Base-by-base conservation (phyloP, 768 basidiomycete species). In the Leucosporidium yakuticum region DNA sequence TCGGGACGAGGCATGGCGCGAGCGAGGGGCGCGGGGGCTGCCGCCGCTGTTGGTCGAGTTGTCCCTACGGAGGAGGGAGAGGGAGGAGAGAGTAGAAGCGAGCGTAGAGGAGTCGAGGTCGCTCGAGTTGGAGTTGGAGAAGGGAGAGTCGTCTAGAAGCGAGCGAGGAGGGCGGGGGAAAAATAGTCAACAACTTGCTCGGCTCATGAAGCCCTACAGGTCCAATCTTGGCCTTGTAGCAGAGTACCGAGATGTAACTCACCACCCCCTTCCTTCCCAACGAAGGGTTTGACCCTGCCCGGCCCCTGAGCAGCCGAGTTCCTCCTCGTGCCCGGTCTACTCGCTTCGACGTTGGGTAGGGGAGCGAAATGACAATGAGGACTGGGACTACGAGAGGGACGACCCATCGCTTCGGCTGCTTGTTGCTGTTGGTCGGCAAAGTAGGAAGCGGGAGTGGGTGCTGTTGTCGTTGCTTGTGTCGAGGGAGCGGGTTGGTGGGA, bases 361-460 rank as follows among this genome's bases (percentile, higher is more conserved):
- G 71, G 71, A 9, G 71, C 71, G 55, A 72, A 72, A 56, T 72
- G 67, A 47, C 71, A 72, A 51, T 72, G 71, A 20, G 66, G 68
- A 48, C 54, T 61, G 6, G 70, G 15, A 23, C 55, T 57, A 31
- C 55, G 19, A 19, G 55, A 57, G 12, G 50, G 50, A n/a, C 50
- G 50, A 3, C 50, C 50, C 25, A 27, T n/a, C 7, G 17, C 12
- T 12, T 29, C 25, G 25, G 17, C 53, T 29, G 14, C 53, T 31
- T 54, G 27, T 31, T 31, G 53, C 27, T 31, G 53, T 29, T 20
- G 27, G 27, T 19, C 27, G 19, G 27, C 53, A 25, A 31, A 54
- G 34, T 59, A 34, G 7, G 23, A 36, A 6, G 17, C 57, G 34
- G 57, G 57, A 17, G 20, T 15, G 36, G 23, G 21, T 4, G 4